Percentiles rank a stretch among this genome's conserved stretches.
These are phyloP conservation scores for Anaeramoeba ignava DNA, from an alignment of 78 protist species.

Conservation along the genomic window DNA sequence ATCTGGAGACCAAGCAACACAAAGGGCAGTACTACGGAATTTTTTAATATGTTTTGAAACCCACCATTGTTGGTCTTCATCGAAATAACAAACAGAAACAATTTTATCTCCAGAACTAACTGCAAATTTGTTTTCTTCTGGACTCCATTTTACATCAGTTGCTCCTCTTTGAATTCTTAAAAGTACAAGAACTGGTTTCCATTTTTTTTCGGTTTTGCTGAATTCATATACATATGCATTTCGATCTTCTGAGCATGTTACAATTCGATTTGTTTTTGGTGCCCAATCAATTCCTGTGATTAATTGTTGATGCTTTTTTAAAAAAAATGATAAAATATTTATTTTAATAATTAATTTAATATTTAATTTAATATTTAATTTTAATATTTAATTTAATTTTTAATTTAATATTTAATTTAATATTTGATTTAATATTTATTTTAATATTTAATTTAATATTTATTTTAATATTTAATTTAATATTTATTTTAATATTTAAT, in stretches of 20 bases:
- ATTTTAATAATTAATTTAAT: no score
- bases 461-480: no score
- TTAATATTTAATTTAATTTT: no score
- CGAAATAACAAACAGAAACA: slow-evolving; percentile 71
- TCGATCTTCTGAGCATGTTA: slow-evolving; percentile 77
- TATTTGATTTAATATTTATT: no score
- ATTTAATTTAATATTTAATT: no score
- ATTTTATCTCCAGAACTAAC: slow-evolving; percentile 69
- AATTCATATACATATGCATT: slow-evolving; percentile 89
- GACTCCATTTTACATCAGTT: slow-evolving; percentile 69
- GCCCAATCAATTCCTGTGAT: slow-evolving; percentile 85
- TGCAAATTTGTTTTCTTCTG: slow-evolving; percentile 75
- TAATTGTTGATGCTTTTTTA: slow-evolving; percentile 77
- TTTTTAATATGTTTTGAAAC: slow-evolving; percentile 71
- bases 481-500: no score
- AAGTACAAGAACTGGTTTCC: slow-evolving; percentile 79
- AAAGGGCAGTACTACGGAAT: slow-evolving; percentile 47
- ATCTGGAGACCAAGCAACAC: slow-evolving; percentile 76
- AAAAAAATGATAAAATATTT: no score
- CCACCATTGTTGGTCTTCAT: slow-evolving; percentile 86
- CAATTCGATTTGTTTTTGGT: slow-evolving; percentile 61
- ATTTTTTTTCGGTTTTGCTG: slow-evolving; percentile 19
- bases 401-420: no score
- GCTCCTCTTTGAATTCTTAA: slow-evolving; percentile 76
- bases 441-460: no score